Evolutionary conservation across 768 basidiomycete genomes (phyloP).

Genomic region (Tylopilus subfusipes): DNA sequence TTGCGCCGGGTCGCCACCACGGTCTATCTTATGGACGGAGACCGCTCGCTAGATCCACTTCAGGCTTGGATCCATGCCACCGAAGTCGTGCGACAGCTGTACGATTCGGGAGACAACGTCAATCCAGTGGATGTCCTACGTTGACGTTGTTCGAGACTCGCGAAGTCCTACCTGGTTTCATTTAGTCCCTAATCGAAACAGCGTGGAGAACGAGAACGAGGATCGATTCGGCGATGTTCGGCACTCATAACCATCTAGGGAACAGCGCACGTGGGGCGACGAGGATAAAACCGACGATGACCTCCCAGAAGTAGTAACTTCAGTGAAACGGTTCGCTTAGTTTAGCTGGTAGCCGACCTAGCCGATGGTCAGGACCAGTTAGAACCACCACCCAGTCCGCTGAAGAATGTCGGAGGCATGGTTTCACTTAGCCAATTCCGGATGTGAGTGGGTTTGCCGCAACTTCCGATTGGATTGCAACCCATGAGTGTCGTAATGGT

Average conservation of each 20-base stretch:
- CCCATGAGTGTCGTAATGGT: no score
- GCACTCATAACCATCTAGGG: constrained; percentile 22
- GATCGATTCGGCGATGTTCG: constrained; percentile 32
- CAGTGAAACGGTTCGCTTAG: no score
- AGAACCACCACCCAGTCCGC: no score
- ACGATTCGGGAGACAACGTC: not conserved
- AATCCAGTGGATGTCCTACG: constrained; percentile 6
- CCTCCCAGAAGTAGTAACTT: no score
- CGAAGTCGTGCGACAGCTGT: constrained; percentile 14
- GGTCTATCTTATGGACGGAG: constrained; percentile 51
- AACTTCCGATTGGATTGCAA: no score
- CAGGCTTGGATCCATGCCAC: constrained; percentile 47
- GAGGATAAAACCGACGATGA: constrained; percentile 22
- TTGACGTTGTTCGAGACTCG: constrained; percentile 10
- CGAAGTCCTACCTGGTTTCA: constrained; percentile 15
- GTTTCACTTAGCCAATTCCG: no score
- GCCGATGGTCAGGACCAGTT: no score
- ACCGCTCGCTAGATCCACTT: constrained; percentile 45
- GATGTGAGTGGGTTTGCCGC: no score
- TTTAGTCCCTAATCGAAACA: constrained; percentile 15
- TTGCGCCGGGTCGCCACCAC: constrained; percentile 24
- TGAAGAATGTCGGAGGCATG: no score
- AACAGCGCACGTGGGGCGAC: not conserved
- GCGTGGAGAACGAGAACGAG: constrained; percentile 45
- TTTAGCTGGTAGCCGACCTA: no score